Conservation (phyloP, 2,329 filamentous ascomycete species). For the Fusarium goolgardi region DNA sequence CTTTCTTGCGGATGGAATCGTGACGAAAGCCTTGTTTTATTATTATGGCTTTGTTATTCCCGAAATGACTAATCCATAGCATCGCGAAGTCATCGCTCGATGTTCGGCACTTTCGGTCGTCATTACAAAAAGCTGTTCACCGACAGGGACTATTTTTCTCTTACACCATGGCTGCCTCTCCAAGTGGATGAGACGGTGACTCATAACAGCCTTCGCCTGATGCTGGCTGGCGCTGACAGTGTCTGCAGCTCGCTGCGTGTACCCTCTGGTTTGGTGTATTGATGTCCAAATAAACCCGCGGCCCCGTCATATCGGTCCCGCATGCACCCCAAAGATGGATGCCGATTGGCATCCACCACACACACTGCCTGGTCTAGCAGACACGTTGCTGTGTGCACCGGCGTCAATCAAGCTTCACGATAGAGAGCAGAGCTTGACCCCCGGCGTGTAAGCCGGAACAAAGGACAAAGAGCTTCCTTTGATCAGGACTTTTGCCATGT, state of each 20-base stretch:
- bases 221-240: constrained; percentile 38
- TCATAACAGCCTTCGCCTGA: constrained; percentile 40
- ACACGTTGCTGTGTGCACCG: constrained; percentile 43
- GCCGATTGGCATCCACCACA: constrained; percentile 47
- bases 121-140: background rate
- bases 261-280: constrained; percentile 47
- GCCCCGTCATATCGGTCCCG: constrained; percentile 47
- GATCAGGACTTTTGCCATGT: constrained; percentile 26
- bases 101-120: constrained; percentile 2
- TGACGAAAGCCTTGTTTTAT: constrained; percentile 17
- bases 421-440: constrained; percentile 24
- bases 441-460: constrained; percentile 38
- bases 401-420: constrained; percentile 34
- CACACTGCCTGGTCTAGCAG: constrained; percentile 39
- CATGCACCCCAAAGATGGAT: constrained; percentile 41
- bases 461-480: constrained; percentile 29
- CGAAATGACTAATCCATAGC: constrained; percentile 21
- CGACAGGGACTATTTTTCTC: constrained; percentile 9
- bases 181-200: constrained; percentile 43
- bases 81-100: constrained; percentile 20
- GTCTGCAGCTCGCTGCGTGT: constrained; percentile 38
- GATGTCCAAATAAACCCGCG: constrained; percentile 48
- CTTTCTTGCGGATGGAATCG: constrained; percentile 17
- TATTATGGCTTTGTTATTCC: constrained; percentile 9
- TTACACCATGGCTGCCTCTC: constrained; percentile 14